These are phyloP conservation scores for Aspergillus clavatus DNA, from an alignment of 2,329 filamentous ascomycete genomes.

Conservation along the genomic window DNA sequence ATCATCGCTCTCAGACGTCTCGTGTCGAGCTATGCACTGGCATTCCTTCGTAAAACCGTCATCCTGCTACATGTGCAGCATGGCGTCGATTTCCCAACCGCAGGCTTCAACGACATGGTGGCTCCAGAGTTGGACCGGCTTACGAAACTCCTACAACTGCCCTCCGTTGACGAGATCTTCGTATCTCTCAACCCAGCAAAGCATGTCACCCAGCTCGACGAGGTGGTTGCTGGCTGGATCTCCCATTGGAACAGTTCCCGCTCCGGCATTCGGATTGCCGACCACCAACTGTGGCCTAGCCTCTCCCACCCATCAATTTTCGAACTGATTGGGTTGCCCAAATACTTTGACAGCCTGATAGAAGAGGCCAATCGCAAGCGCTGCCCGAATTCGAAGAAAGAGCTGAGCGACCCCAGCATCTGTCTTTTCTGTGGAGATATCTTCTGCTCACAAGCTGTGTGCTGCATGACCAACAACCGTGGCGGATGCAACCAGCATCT, in stretches of 20 bases:
- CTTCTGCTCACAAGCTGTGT: conserved; percentile 89
- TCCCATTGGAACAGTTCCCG: conserved; percentile 42
- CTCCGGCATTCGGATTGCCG: conserved; percentile 28
- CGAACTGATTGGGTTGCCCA: conserved; percentile 86
- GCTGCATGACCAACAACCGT: conserved; percentile 68
- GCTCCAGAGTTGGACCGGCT: conserved; percentile 78
- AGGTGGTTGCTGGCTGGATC: conserved; percentile 66
- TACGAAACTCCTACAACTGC: conserved; percentile 68
- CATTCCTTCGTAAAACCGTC: conserved; percentile 78
- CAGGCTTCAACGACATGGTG: conserved; percentile 58
- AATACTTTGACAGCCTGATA: conserved; percentile 86
- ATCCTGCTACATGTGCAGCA: conserved; percentile 83
- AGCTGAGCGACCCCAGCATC: conserved; percentile 82
- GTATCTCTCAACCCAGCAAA: conserved; percentile 47
- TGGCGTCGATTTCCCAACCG: conserved; percentile 78
- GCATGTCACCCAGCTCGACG: conserved; percentile 41
- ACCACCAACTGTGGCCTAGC: conserved; percentile 40
- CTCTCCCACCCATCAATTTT: conserved; percentile 85
- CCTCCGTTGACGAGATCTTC: conserved; percentile 74
- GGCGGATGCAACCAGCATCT: conserved; percentile 92
- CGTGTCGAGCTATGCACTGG: conserved; percentile 77
- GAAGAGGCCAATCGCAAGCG: conserved; percentile 80
- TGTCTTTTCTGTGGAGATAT: conserved; percentile 97
- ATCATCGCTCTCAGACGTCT: conserved; percentile 34
- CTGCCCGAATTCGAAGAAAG: conserved; percentile 87